A percentile compares a stretch with the other conserved stretches of the same genome.
Conservation (phyloP, 140 eudicot genomes). For the Ambrosia hybrid region DNA sequence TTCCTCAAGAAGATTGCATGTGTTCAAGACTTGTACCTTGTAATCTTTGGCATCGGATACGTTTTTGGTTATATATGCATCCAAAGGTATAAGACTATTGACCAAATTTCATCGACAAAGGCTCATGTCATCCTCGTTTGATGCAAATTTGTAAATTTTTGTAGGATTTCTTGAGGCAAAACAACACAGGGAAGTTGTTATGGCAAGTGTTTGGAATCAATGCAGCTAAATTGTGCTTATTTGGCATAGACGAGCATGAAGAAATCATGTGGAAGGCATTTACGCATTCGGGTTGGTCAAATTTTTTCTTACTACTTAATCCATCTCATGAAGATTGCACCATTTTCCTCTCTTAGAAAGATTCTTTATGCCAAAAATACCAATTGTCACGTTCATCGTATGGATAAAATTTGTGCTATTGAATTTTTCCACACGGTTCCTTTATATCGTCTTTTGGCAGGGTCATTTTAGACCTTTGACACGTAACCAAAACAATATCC, state of each 20-base stretch:
- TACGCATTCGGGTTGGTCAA: no score
- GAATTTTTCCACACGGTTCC: neutral
- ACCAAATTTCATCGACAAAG: neutral
- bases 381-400: neutral
- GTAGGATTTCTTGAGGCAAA: slow-evolving; percentile 90
- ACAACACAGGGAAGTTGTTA: slow-evolving; percentile 91
- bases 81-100: slow-evolving; percentile 67
- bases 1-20: slow-evolving; percentile 91
- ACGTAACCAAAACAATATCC: no score
- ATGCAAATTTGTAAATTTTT: neutral
- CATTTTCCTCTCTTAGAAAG: no score
- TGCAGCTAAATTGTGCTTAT: slow-evolving; percentile 76
- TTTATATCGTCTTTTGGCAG: slow-evolving; percentile 10
- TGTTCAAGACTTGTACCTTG: slow-evolving; percentile 55
- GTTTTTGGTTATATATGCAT: slow-evolving; percentile 96
- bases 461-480: neutral
- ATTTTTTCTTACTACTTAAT: no score
- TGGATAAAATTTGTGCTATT: neutral
- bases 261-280: no score
- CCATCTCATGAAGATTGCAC: no score
- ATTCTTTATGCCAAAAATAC: no score
- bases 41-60: slow-evolving; percentile 67
- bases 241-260: slow-evolving; percentile 37
- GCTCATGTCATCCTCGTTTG: neutral
- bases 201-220: slow-evolving; percentile 95